Evolutionary conservation across 2,329 filamentous ascomycete species (phyloP), one percentile per base, ranked within the genome.

Genomic region (Fusarium protoensiforme): DNA sequence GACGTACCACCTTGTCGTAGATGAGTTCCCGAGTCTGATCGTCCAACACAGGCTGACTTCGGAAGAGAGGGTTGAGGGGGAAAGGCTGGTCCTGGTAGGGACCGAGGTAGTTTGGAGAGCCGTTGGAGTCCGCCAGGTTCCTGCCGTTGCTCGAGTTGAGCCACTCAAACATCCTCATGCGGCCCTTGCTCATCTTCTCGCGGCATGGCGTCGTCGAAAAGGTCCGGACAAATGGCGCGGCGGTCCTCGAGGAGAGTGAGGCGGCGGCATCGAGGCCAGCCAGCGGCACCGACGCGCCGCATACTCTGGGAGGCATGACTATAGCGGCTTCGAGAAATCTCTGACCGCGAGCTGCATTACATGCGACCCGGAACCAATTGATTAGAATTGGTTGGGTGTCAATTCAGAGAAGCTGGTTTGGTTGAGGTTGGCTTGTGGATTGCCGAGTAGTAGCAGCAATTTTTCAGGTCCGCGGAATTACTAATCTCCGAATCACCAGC

Each of bases 21-120:
- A 98, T 93, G 73, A 92, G 86, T 77, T 95, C 91, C 67, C 93
- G 87, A 56, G 95, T 85, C 20, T 87, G 84, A 76, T 97, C 93
- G 71, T 92, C 92, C 73, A 98, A 86, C 24, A 98, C 93, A 5
- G 88, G 85, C 80, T 93, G 87, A 77, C 92, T 94, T 72, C 86
- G 83, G 83, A 96, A 98, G 27, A 87, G 80, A 6, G 84, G 84
- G 81, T 98, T 98, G 58, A 90, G 80, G 0, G 94, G 94, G 74
- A 96, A 98, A 0, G 94, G 94, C 68, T 83, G 82, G 81, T 87
- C 77, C 57, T 75, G 79, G 73, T 77, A 72, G 41, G 77, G 77
- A 14, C 80, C 79, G 2, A 88, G 74, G 71, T 87, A 87, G 61
- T 79, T 80, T 2, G 82, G 80, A 5, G 76, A 73, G 20, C 66